These are phyloP conservation scores for Pyrus betulifolia DNA, from an alignment of 306 rosid species.

Conservation along the genomic window DNA sequence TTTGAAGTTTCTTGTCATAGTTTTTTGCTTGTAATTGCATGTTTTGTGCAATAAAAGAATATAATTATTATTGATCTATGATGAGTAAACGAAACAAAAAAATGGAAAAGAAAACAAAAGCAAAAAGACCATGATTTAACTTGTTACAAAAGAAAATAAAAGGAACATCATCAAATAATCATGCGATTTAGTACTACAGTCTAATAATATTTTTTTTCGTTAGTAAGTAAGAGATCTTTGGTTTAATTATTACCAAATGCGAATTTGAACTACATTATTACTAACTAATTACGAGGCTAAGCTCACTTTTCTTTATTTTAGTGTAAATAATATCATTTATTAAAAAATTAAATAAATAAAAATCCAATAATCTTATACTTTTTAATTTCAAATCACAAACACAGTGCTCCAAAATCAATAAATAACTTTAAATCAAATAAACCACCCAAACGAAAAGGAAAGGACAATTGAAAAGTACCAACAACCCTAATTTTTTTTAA, in stretches of 20 bases:
- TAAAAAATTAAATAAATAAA: neutral
- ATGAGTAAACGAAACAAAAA: neutral
- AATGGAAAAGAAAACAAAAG: neutral
- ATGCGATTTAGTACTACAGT: no score
- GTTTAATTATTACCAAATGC: accelerated
- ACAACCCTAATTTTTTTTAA: neutral
- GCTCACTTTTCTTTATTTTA: accelerated
- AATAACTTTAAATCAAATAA: neutral
- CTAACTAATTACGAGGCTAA: accelerated
- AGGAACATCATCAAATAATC: no score
- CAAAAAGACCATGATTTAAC: neutral
- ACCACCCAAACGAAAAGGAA: neutral
- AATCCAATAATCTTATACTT: neutral
- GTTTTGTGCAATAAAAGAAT: neutral
- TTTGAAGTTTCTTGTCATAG: no score
- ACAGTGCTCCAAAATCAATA: neutral
- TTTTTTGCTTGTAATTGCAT: neutral
- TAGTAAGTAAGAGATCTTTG: no score
- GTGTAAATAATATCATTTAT: no score
- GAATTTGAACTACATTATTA: no score
- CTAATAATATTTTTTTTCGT: accelerated
- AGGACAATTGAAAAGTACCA: neutral
- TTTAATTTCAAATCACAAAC: neutral
- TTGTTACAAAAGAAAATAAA: neutral
- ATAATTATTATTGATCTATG: no score